Conservation (phyloP, 805 yeast species). For the Yueomyces sp. region DNA sequence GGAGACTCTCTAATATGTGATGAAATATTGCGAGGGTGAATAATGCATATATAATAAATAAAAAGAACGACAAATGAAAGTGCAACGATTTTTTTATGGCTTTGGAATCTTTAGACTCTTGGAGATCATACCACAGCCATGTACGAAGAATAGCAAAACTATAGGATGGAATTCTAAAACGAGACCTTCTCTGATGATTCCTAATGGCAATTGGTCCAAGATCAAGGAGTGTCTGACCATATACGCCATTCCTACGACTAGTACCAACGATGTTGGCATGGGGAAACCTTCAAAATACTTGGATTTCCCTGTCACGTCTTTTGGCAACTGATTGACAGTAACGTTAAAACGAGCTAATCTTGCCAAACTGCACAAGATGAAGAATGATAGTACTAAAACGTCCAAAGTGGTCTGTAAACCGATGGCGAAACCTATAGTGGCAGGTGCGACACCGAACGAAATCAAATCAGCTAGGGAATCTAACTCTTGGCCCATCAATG, state of each 20-base stretch:
- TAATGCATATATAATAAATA: no score
- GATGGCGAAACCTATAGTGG: conserved; percentile 78
- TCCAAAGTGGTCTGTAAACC: conserved; percentile 83
- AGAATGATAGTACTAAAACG: conserved; percentile 58
- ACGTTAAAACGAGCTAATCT: conserved; percentile 93
- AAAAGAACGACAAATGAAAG: no score
- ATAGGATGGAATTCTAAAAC: conserved; percentile 66
- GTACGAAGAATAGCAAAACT: conserved; percentile 48
- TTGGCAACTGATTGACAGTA: conserved; percentile 84
- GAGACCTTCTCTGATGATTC: conserved; percentile 40
- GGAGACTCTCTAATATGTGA: no score
- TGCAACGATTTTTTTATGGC: conserved; percentile 26
- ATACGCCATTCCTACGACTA: conserved; percentile 62
- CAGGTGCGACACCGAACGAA: conserved; percentile 93
- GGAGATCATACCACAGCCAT: conserved; percentile 85
- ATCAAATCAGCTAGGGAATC: conserved; percentile 93
- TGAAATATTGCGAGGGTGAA: no score
- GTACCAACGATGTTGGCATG: conserved; percentile 71
- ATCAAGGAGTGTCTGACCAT: conserved; percentile 43
- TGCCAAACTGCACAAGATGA: conserved; percentile 87
- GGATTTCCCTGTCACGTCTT: conserved; percentile 76
- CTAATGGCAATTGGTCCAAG: conserved; percentile 49
- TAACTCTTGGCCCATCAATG: conserved; percentile 93
- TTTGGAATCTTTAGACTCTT: conserved; percentile 88
- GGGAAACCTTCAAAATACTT: conserved; percentile 94